Evolutionary conservation across 495 filamentous ascomycete genomes (phyloP), one percentile per base, ranked within the genome.

Genomic region (Aspergillus egyptiacus): DNA sequence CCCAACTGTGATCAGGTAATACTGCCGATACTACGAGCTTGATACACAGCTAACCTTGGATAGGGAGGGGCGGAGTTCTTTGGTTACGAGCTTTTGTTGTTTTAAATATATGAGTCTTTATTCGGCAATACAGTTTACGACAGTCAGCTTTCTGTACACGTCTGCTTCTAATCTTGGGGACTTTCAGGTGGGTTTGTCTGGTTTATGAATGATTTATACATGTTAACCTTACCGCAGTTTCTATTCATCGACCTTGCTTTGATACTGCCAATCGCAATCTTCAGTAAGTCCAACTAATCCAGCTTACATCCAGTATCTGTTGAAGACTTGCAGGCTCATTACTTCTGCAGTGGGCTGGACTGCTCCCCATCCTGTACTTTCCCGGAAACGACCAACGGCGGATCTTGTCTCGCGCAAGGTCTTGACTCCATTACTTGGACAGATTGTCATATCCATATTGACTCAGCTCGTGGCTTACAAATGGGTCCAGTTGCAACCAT

Each of bases 41-140:
- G 7, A 32, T 15, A 5, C 10, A 35, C 9, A 22, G 33, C 40
- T 57, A 39, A 61, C n/a, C 18, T 5, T 17, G 8, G 1, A 20
- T 50, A 87, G 87, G 20, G 94, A 99, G 73, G 94, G 94, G 4
- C 83, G 94, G 50, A 91, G 91, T 35, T 86, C 94, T 37, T 75
- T 99, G 14, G 91, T 96, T 6, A 99, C 94, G 22, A 96, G 91
- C 62, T 99, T 99, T 69, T 95, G 88, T 69, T 99, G 94, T 71
- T 99, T 99, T 73, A 99, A 99, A 67, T 99, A 90, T 65, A 99
- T 99, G 94, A 95, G 89, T 59, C 69, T 99, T 50, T 99, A 99
- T 68, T 96, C 91, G 4, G 93, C 93, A 5, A 99, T 99, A 43
- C 94, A 99, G 67, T 99, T 99, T 72, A 94, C 89, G n/a, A 85